Evolutionary conservation across 495 filamentous ascomycete species (phyloP).

Genomic region (Tricharina praecox): DNA sequence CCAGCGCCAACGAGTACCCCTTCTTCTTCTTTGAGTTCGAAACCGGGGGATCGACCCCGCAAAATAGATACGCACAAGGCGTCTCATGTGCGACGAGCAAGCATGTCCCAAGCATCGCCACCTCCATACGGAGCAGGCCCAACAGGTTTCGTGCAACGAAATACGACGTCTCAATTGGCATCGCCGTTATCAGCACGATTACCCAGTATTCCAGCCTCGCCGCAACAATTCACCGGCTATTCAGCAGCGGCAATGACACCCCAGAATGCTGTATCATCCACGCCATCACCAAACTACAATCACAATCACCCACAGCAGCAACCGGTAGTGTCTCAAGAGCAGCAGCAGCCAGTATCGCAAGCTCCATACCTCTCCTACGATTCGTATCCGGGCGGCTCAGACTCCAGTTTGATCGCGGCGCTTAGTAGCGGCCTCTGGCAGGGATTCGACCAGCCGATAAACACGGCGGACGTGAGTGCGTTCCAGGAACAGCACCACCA

Average conservation of each 20-base stretch:
- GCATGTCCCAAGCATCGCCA: background rate
- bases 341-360: constrained; percentile 9
- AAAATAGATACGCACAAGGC: constrained; percentile 11
- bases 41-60: constrained; percentile 12
- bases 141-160: background rate
- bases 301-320: constrained; percentile 15
- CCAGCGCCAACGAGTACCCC: constrained; percentile 14
- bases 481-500: too few relatives aligned
- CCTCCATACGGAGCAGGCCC: background rate
- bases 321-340: constrained; percentile 7
- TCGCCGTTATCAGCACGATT: background rate
- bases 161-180: background rate
- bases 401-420: constrained; percentile 15
- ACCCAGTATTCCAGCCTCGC: background rate
- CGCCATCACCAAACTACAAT: constrained; percentile 1
- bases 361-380: constrained; percentile 23
- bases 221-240: background rate
- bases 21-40: constrained; percentile 12
- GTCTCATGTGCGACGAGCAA: background rate
- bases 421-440: constrained; percentile 21
- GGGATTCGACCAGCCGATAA: constrained; percentile 18
- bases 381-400: constrained; percentile 21
- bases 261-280: background rate
- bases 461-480: constrained; percentile 17
- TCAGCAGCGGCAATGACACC: background rate